Percentiles rank a stretch among this genome's conserved stretches.
Evolutionary conservation across 2,329 filamentous ascomycete species (phyloP).

Genomic region (Aspergillus clavatus): DNA sequence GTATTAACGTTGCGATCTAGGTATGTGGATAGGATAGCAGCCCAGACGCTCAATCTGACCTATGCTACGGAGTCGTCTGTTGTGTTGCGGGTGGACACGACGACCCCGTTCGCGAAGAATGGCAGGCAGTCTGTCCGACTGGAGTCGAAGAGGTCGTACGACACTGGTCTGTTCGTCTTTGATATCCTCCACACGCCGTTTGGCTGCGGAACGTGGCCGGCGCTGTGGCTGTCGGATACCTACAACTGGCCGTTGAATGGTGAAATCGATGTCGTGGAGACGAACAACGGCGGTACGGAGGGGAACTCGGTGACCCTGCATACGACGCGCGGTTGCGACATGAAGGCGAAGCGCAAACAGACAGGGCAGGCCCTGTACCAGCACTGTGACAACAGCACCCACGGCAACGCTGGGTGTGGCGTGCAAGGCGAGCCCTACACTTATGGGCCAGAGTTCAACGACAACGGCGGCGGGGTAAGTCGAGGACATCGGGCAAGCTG

Average conservation of each 20-base stretch:
- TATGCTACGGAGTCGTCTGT: constrained; percentile 52
- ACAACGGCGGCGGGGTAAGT: constrained; percentile 49
- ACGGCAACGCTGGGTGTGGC: constrained; percentile 56
- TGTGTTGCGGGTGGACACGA: constrained; percentile 58
- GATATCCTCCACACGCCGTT: constrained; percentile 60
- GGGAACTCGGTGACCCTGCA: constrained; percentile 60
- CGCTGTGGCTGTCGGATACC: constrained; percentile 61
- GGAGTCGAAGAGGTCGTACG: constrained; percentile 56
- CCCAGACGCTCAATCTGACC: constrained; percentile 52
- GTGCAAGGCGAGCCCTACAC: constrained; percentile 44
- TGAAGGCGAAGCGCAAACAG: constrained; percentile 51
- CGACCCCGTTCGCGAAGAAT: constrained; percentile 52
- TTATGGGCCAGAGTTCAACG: constrained; percentile 53
- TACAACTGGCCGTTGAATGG: constrained; percentile 59
- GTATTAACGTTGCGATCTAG: constrained; percentile 5
- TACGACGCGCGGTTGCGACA: constrained; percentile 52
- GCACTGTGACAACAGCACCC: constrained; percentile 50
- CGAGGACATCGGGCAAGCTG: accelerated
- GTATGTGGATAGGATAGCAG: constrained; percentile 40
- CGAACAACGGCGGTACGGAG: constrained; percentile 50
- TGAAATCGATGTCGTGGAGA: constrained; percentile 61
- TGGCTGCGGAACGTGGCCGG: constrained; percentile 61
- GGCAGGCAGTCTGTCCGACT: constrained; percentile 62
- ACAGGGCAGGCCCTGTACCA: constrained; percentile 41
- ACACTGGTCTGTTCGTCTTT: constrained; percentile 63